Percentiles rank a stretch among this genome's conserved stretches.
Conservation (phyloP, 2,329 filamentous ascomycete species). For the Neonectria ditissima region DNA sequence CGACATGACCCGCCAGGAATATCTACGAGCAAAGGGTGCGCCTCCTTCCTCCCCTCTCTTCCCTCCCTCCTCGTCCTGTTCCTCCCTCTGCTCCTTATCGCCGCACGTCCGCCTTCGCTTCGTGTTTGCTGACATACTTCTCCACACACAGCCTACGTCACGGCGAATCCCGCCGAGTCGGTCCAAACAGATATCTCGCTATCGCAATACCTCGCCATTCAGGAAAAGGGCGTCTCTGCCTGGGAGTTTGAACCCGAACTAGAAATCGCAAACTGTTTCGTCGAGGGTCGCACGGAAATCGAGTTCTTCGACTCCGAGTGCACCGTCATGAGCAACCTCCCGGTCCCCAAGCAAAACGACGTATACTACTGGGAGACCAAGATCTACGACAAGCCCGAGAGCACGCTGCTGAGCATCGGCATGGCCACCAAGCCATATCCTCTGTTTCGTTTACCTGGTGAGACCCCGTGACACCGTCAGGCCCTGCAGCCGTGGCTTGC, state of each 20-base stretch:
- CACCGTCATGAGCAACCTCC: constrained; percentile 95
- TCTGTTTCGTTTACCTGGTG: constrained; percentile 92
- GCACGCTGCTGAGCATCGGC: constrained; percentile 87
- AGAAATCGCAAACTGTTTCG: constrained; percentile 98
- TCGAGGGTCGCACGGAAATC: constrained; percentile 95
- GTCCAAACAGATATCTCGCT: constrained; percentile 96
- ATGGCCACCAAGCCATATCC: constrained; percentile 98
- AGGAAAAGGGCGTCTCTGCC: constrained; percentile 99
- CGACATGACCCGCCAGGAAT: constrained; percentile 89
- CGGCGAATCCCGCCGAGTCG: constrained; percentile 94
- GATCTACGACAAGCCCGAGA: constrained; percentile 96
- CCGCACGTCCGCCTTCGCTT: constrained; percentile 13
- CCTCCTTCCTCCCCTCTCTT: not conserved
- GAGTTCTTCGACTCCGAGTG: constrained; percentile 99
- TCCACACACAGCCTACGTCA: constrained; percentile 80
- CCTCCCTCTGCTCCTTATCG: constrained; percentile 9
- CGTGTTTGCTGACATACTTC: constrained; percentile 31
- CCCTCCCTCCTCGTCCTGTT: not conserved
- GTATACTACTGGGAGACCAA: constrained; percentile 99
- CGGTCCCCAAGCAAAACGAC: constrained; percentile 98
- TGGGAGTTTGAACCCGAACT: constrained; percentile 99
- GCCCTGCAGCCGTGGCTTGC: constrained; percentile 19
- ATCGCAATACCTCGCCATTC: constrained; percentile 96
- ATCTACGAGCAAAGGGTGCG: constrained; percentile 93
- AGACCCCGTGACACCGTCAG: constrained; percentile 44